Evolutionary conservation across 169 alveolate genomes (phyloP).

Genomic region (Cryptosporidium andersoni): DNA sequence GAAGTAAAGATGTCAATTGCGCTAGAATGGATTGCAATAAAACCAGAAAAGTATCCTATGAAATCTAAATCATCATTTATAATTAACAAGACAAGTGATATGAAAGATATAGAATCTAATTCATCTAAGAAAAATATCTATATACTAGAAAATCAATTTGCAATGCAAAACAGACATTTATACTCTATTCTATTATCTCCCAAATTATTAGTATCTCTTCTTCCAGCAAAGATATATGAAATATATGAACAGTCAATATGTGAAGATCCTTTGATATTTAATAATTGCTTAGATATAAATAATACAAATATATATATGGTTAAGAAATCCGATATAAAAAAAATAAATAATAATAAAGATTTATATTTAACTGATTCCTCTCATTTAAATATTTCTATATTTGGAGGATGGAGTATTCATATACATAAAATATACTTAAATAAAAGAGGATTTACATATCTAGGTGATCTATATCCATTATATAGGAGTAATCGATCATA

Average conservation of each 20-base stretch:
- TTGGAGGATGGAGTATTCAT: slow-evolving; percentile 26
- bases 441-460: slow-evolving; percentile 20
- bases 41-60: slow-evolving; percentile 1
- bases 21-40: slow-evolving; percentile 24
- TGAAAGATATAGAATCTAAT: background rate
- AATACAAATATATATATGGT: background rate
- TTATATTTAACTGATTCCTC: background rate
- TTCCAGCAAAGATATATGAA: background rate
- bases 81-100: no score
- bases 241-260: slow-evolving; percentile 36
- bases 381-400: background rate
- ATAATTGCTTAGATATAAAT: background rate
- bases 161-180: no score
- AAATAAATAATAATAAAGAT: no score
- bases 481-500: background rate
- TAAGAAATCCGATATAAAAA: background rate
- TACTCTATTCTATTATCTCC: no score
- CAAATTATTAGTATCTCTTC: background rate
- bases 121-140: background rate
- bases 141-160: no score
- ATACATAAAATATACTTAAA: background rate
- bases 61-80: background rate
- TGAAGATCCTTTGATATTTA: slow-evolving; percentile 22
- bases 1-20: background rate
- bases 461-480: slow-evolving; percentile 31